Base-by-base conservation (phyloP, 768 basidiomycete species). In the Mycena rebaudengoi region DNA sequence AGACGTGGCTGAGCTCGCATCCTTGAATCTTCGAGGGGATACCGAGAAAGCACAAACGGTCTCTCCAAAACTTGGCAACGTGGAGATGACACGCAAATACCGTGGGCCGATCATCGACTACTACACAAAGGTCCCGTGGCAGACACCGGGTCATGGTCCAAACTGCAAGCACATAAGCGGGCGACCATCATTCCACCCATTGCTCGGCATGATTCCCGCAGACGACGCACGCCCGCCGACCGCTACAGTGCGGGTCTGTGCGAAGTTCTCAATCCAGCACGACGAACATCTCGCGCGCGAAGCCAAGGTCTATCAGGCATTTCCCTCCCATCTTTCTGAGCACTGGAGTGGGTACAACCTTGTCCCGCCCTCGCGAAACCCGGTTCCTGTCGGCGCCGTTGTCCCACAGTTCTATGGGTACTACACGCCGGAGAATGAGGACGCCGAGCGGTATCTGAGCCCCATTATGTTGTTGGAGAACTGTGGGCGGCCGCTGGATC, bases 391-490 rank as follows among this genome's bases (percentile, higher is more conserved):
- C 4, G 75, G 78, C 7, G 80, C 89, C 0, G 46, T 89, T 45
- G 84, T 86, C 4, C 88, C 89, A 0, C 87, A 88, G 70, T 90
- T 83, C 72, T 90, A 86, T 65, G 88, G 90, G 1, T 87, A 85
- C 72, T 90, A 89, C 65, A 69, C 67, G 10, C 75, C 74, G 10
- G 66, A 69, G 1, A 23, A 70, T 28, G 55, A 62, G 0, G 60
- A 49, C 39, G 57, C 60, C 5, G 40, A 35, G 7, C 26, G 16
- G 2, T 78, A 78, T 62, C 68, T 76, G 30, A 82, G 82, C 60
- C 79, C 82, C 0, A 79, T 84, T 39, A 59, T 85, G 21, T 73
- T 85, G 14, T 44, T 84, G 0, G 83, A 85, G 67, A 67, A 81
- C 43, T 84, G 83, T 53, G 83, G 83, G 2, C 46, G 5, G 4